A percentile compares a stretch with the other conserved stretches of the same genome.
These are phyloP conservation scores for Pythium scleroteichum DNA, from an alignment of 352 stramenopile species.

Conservation along the genomic window DNA sequence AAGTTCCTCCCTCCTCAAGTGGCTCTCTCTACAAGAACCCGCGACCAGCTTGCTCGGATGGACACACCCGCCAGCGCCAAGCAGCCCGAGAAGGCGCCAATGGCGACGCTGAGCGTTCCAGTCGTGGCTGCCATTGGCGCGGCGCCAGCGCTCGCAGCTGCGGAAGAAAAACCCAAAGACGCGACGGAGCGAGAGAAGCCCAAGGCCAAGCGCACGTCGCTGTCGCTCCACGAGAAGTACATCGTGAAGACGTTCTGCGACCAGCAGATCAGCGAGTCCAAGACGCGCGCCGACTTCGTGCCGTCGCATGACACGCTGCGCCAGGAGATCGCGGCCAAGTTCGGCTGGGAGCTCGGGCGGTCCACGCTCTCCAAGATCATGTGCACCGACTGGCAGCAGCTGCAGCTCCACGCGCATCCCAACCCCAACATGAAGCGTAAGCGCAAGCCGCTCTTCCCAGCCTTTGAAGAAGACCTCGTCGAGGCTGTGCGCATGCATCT, in stretches of 20 bases:
- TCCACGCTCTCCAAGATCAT: constrained; percentile 81
- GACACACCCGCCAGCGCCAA: neutral
- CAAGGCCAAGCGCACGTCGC: constrained; percentile 40
- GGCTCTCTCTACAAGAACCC: neutral
- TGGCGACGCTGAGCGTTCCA: neutral
- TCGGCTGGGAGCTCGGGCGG: constrained; percentile 63
- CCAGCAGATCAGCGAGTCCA: constrained; percentile 59
- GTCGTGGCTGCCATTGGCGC: neutral
- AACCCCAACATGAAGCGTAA: constrained; percentile 80
- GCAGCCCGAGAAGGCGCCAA: constrained; percentile 1
- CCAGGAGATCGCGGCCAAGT: constrained; percentile 49
- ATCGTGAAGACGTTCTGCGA: constrained; percentile 81
- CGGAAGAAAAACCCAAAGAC: neutral
- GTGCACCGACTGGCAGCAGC: constrained; percentile 58
- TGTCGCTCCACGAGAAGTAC: constrained; percentile 72
- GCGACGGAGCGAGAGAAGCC: constrained; percentile 5
- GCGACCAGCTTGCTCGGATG: neutral
- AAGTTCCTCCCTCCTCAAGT: no score
- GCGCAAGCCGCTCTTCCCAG: constrained; percentile 66
- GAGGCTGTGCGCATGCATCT: constrained; percentile 45
- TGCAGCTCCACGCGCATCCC: constrained; percentile 44
- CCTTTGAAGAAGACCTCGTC: constrained; percentile 66
- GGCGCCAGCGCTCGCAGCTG: neutral
- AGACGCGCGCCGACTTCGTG: constrained; percentile 47
- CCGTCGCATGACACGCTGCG: constrained; percentile 66